Evolutionary conservation across 306 rosid genomes (phyloP).

Genomic region (Castanea crenata): DNA sequence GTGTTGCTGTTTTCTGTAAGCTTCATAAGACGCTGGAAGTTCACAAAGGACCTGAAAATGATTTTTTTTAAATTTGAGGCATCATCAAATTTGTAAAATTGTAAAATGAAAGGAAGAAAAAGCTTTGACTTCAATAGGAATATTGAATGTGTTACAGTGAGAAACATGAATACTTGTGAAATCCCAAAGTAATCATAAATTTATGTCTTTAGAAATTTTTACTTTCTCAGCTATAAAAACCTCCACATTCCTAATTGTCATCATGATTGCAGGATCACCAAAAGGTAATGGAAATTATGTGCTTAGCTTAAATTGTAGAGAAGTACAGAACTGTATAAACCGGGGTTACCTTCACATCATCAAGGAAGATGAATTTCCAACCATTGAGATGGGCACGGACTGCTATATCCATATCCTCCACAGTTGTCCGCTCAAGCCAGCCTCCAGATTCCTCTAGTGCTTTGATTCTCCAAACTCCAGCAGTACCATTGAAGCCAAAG

Average conservation of each 20-base stretch:
- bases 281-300: background rate
- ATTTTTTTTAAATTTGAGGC: slow-evolving; percentile 1
- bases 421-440: slow-evolving; percentile 80
- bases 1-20: slow-evolving; percentile 70
- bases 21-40: slow-evolving; percentile 77
- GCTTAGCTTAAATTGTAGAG: background rate
- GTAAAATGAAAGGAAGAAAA: too few relatives aligned
- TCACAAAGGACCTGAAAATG: slow-evolving; percentile 70
- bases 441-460: slow-evolving; percentile 84
- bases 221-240: background rate
- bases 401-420: slow-evolving; percentile 84
- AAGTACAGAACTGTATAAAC: background rate
- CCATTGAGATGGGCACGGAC: slow-evolving; percentile 80
- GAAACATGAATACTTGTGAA: background rate
- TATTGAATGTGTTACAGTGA: too few relatives aligned
- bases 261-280: slow-evolving; percentile 3
- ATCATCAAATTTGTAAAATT: background rate
- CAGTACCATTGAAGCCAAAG: slow-evolving; percentile 85
- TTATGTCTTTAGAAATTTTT: background rate
- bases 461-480: slow-evolving; percentile 82
- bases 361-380: slow-evolving; percentile 74
- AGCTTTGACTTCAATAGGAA: too few relatives aligned
- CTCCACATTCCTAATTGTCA: background rate
- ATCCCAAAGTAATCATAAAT: background rate
- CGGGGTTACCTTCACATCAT: slow-evolving; percentile 64